Conservation (phyloP, 1,139 yeast species). For the Keqinozyma sinolaborantium region DNA sequence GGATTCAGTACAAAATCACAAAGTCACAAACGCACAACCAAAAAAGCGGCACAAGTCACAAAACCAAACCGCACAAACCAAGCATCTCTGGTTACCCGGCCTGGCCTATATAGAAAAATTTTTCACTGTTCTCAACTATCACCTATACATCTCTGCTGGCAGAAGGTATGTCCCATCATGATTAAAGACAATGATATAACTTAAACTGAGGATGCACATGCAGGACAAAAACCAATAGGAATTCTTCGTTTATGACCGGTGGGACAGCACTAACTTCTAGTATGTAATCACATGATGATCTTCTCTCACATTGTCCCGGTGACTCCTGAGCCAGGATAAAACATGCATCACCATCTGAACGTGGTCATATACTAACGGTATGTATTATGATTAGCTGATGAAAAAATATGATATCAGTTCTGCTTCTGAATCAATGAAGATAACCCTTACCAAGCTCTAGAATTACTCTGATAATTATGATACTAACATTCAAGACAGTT, state of each 20-base stretch:
- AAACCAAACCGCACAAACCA: too few species aligned
- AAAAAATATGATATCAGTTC: conserved; percentile 67
- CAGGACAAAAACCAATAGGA: conserved; percentile 59
- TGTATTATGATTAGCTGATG: conserved; percentile 45
- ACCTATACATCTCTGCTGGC: too few species aligned
- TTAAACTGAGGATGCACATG: conserved; percentile 60
- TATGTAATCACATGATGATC: conserved; percentile 31
- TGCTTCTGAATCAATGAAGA: conserved; percentile 86
- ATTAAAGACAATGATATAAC: conserved; percentile 13
- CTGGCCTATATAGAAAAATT: background rate
- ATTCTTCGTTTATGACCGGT: conserved; percentile 62
- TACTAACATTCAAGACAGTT: background rate
- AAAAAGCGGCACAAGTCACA: too few species aligned
- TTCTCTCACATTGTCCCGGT: conserved; percentile 52
- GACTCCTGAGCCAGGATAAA: conserved; percentile 65
- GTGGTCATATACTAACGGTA: conserved; percentile 9
- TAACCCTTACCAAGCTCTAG: conserved; percentile 46
- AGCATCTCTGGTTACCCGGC: background rate
- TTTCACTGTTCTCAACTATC: too few species aligned
- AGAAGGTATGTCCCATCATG: conserved; percentile 4
- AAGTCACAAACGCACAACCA: too few species aligned
- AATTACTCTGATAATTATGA: conserved; percentile 1
- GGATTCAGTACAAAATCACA: too few species aligned
- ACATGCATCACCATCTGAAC: conserved; percentile 95
- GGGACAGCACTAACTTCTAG: conserved; percentile 9